These are phyloP conservation scores for Phytophthora lateralis DNA, from an alignment of 352 stramenopile species.

Conservation along the genomic window DNA sequence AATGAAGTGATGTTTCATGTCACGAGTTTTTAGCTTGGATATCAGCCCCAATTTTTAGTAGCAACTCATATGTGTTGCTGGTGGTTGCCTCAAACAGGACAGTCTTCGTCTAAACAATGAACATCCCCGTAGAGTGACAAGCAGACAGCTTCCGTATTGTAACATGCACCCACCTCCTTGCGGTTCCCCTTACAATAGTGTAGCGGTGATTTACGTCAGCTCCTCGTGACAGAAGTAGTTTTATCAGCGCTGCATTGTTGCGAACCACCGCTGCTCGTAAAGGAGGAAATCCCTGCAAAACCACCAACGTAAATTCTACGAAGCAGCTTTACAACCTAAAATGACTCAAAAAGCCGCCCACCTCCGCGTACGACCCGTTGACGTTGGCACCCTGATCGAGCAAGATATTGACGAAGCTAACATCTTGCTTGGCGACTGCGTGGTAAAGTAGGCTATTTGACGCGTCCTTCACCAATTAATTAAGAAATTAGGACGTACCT, in stretches of 20 bases:
- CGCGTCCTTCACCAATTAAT: too few species aligned
- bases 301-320: neutral
- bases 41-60: constrained; percentile 7
- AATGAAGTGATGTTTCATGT: constrained; percentile 16
- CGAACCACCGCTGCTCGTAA: constrained; percentile 10
- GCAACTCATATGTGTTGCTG: constrained; percentile 2
- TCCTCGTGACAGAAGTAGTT: constrained; percentile 10
- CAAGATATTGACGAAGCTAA: constrained; percentile 5
- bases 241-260: constrained; percentile 10
- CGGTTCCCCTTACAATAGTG: neutral
- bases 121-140: too few species aligned
- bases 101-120: constrained; percentile 4
- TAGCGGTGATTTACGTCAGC: constrained; percentile 13
- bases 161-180: constrained; percentile 3
- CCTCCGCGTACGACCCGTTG: constrained; percentile 4
- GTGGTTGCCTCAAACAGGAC: constrained; percentile 8
- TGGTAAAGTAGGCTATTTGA: constrained; percentile 13
- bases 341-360: neutral
- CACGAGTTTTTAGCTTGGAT: constrained; percentile 10
- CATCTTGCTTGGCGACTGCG: constrained; percentile 15
- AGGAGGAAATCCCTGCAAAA: constrained; percentile 2
- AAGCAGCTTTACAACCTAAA: neutral
- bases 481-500: too few species aligned
- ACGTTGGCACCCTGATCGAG: constrained; percentile 7
- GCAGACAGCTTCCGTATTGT: too few species aligned